A percentile compares a stretch with the other conserved stretches of the same genome.
Conservation (phyloP, 345 rosid genomes). For the thale cress (Arabidopsis thaliana) region DNA sequence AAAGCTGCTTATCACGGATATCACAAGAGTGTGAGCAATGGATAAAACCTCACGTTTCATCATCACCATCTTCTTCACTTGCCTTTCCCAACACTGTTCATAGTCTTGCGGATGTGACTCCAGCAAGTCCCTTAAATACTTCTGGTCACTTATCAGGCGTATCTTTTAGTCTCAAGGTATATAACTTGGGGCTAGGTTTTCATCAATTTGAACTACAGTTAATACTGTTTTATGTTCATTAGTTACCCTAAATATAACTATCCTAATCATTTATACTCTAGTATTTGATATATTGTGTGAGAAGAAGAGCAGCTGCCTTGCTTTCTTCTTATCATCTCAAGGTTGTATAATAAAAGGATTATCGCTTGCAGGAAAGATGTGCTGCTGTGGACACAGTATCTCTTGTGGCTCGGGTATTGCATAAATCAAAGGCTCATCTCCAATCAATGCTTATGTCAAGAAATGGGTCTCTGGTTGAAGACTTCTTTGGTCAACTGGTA, state of each 20-base stretch:
- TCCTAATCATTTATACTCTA: constrained; percentile 1
- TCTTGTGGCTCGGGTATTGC: constrained; percentile 85
- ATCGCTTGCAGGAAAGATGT: constrained; percentile 91
- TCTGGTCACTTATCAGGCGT: constrained; percentile 55
- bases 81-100: constrained; percentile 50
- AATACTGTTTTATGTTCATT: constrained; percentile 6
- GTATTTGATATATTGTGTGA: constrained; percentile 29
- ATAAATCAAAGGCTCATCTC: constrained; percentile 88
- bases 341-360: constrained; percentile 16
- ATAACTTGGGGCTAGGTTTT: constrained; percentile 30
- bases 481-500: constrained; percentile 83
- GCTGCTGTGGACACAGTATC: constrained; percentile 76
- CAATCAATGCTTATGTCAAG: constrained; percentile 90
- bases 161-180: constrained; percentile 93
- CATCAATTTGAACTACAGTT: constrained; percentile 27
- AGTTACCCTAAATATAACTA: constrained; percentile 8
- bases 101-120: constrained; percentile 67
- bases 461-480: constrained; percentile 82
- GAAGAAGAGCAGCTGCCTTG: constrained; percentile 26
- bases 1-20: constrained; percentile 61
- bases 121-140: constrained; percentile 58
- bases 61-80: constrained; percentile 60
- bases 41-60: constrained; percentile 66
- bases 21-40: constrained; percentile 95
- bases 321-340: constrained; percentile 10